Conservation (phyloP, 495 filamentous ascomycete species). For the Wilcoxina mikolae region DNA sequence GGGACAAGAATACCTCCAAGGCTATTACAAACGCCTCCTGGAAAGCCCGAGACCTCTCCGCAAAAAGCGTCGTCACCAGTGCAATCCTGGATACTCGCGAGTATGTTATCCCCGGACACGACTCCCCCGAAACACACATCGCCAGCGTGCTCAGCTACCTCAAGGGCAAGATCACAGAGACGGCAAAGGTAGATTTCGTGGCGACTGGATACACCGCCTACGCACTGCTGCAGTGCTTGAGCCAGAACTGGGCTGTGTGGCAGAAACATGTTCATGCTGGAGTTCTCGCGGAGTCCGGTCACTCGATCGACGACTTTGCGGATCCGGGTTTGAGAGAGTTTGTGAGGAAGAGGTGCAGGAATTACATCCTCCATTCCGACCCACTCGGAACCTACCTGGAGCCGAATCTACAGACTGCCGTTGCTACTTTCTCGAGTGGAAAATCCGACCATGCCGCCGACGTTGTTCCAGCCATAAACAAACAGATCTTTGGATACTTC, state of each 20-base stretch:
- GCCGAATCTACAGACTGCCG: neutral
- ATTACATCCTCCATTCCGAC: neutral
- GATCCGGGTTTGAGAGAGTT: slow-evolving; percentile 15
- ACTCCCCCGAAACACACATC: slow-evolving; percentile 41
- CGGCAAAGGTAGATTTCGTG: slow-evolving; percentile 49
- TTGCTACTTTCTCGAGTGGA: neutral
- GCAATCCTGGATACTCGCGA: slow-evolving; percentile 29
- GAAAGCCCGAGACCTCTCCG: slow-evolving; percentile 34
- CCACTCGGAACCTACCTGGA: neutral
- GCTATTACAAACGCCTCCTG: slow-evolving; percentile 43
- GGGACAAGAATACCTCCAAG: slow-evolving; percentile 43
- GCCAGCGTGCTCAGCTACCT: slow-evolving; percentile 48
- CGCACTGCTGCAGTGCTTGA: slow-evolving; percentile 15
- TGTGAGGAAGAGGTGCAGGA: slow-evolving; percentile 11
- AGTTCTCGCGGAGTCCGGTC: slow-evolving; percentile 18
- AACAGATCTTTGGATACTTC: slow-evolving; percentile 10
- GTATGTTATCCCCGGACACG: slow-evolving; percentile 46
- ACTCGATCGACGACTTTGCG: slow-evolving; percentile 16
- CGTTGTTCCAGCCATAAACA: slow-evolving; percentile 18
- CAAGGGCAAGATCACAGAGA: slow-evolving; percentile 32
- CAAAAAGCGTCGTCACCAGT: slow-evolving; percentile 36
- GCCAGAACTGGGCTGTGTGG: slow-evolving; percentile 19
- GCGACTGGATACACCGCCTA: slow-evolving; percentile 28
- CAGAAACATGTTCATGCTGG: slow-evolving; percentile 17
- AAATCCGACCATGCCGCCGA: slow-evolving; percentile 8